A percentile compares a stretch with the other conserved stretches of the same genome.
These are phyloP conservation scores for Pleurotus eryngii DNA, from an alignment of 768 basidiomycete genomes.

Conservation along the genomic window DNA sequence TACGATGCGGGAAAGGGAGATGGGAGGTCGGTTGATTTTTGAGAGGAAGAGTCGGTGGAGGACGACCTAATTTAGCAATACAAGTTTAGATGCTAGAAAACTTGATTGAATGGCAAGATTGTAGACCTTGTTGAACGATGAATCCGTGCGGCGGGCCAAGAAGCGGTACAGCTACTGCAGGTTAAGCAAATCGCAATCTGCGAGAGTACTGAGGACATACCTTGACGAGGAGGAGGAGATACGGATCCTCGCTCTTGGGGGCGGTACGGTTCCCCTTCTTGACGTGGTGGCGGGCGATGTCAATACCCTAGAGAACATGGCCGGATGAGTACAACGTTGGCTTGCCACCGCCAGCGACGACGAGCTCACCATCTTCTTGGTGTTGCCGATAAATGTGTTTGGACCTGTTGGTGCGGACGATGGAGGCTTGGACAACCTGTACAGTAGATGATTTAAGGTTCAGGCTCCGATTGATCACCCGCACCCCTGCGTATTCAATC, in stretches of 20 bases:
- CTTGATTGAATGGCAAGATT: background rate
- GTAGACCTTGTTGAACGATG: conserved; percentile 88
- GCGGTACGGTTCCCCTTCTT: conserved; percentile 94
- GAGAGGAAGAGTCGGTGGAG: conserved; percentile 97
- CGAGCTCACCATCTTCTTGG: conserved; percentile 76
- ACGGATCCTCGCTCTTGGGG: conserved; percentile 99
- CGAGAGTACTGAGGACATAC: conserved; percentile 37
- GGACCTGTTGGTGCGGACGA: conserved; percentile 35
- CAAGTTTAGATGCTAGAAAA: background rate
- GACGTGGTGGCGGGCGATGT: conserved; percentile 95
- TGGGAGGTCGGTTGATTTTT: conserved; percentile 94
- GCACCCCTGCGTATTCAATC: too few species aligned
- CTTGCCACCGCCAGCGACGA: conserved; percentile 29
- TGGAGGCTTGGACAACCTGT: conserved; percentile 66
- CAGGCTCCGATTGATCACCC: conserved; percentile 32
- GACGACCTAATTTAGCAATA: conserved; percentile 59
- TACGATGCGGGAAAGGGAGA: conserved; percentile 90
- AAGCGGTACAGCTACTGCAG: conserved; percentile 89
- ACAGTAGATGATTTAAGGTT: conserved; percentile 43
- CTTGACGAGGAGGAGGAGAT: conserved; percentile 97
- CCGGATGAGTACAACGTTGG: conserved; percentile 15
- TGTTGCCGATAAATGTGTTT: conserved; percentile 56
- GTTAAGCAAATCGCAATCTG: background rate
- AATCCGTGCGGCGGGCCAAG: conserved; percentile 94
- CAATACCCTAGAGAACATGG: conserved; percentile 74